phyloP scores from a whole-genome alignment of 2,329 filamentous ascomycete genomes.

The Ophiostoma populinum region DNA sequence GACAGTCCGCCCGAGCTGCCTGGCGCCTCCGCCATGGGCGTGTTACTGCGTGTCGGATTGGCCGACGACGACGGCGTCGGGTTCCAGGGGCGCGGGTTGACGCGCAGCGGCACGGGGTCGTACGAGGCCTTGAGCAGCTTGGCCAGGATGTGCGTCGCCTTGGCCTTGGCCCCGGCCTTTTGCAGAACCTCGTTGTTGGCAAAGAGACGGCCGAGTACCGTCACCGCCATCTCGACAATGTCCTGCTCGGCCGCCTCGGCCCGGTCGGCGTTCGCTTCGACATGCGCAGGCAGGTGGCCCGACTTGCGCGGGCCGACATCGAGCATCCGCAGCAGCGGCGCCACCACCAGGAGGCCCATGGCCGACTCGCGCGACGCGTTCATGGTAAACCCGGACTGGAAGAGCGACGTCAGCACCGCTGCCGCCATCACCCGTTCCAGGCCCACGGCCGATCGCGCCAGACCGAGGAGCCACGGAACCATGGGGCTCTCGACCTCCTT shows the following conservation, averaged over 20 bases:
- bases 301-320: constrained; percentile 9
- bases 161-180: constrained; percentile 57
- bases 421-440: constrained; percentile 50
- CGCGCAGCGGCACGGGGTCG: constrained; percentile 21
- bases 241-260: constrained; percentile 24
- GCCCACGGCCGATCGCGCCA: constrained; percentile 39
- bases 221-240: constrained; percentile 54
- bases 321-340: constrained; percentile 45
- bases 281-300: constrained; percentile 9
- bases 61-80: constrained; percentile 13
- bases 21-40: constrained; percentile 4
- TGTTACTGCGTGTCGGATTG: neutral
- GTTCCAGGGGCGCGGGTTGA: constrained; percentile 21
- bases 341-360: constrained; percentile 51
- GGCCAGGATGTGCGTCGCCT: constrained; percentile 27
- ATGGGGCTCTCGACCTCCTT: constrained; percentile 54
- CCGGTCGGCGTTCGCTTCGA: constrained; percentile 14
- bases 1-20: neutral
- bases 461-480: constrained; percentile 54
- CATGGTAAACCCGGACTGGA: constrained; percentile 48
- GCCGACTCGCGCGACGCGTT: constrained; percentile 41
- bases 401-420: constrained; percentile 50
- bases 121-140: constrained; percentile 35
- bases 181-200: constrained; percentile 66
- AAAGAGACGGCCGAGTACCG: constrained; percentile 61